These are phyloP conservation scores for Cercospora sp. DNA, from an alignment of 2,329 filamentous ascomycete species.

Conservation along the genomic window DNA sequence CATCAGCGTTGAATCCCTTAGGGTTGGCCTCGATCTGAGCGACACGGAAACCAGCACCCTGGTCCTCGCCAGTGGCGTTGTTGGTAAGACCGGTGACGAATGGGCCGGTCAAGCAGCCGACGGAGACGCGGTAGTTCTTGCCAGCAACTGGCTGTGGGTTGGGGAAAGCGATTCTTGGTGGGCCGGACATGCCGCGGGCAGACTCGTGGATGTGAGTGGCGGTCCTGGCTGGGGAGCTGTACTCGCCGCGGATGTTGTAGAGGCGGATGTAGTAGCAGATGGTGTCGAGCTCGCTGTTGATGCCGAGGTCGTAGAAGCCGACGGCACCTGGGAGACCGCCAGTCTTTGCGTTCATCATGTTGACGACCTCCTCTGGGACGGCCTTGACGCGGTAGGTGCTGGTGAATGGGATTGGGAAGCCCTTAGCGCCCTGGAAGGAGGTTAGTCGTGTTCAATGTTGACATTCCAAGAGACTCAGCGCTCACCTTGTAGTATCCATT, in stretches of 20 bases:
- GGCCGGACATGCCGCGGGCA: constrained; percentile 48
- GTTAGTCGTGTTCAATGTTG: not conserved
- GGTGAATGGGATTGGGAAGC: constrained; percentile 45
- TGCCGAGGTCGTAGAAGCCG: constrained; percentile 55
- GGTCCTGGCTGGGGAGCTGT: constrained; percentile 52
- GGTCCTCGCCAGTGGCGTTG: constrained; percentile 44
- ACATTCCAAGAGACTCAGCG: too few relatives aligned
- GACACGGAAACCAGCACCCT: constrained; percentile 52
- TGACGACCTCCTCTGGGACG: constrained; percentile 53
- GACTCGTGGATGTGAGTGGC: constrained; percentile 59
- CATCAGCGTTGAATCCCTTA: constrained; percentile 54
- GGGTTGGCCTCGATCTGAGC: constrained; percentile 55
- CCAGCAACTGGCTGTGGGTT: constrained; percentile 45
- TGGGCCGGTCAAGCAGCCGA: constrained; percentile 49
- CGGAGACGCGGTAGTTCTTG: constrained; percentile 40
- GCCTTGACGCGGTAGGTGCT: constrained; percentile 52
- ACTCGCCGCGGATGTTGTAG: constrained; percentile 51
- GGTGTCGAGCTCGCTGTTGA: constrained; percentile 50
- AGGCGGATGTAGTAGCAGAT: constrained; percentile 56
- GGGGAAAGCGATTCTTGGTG: constrained; percentile 55
- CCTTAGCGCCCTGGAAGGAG: constrained; percentile 5
- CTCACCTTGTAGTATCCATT: constrained; percentile 11
- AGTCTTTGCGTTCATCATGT: constrained; percentile 39
- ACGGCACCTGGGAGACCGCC: constrained; percentile 41
- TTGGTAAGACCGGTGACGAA: constrained; percentile 47